Base-by-base conservation (phyloP, 2,329 filamentous ascomycete species). In the Pseudonectria buxi region DNA sequence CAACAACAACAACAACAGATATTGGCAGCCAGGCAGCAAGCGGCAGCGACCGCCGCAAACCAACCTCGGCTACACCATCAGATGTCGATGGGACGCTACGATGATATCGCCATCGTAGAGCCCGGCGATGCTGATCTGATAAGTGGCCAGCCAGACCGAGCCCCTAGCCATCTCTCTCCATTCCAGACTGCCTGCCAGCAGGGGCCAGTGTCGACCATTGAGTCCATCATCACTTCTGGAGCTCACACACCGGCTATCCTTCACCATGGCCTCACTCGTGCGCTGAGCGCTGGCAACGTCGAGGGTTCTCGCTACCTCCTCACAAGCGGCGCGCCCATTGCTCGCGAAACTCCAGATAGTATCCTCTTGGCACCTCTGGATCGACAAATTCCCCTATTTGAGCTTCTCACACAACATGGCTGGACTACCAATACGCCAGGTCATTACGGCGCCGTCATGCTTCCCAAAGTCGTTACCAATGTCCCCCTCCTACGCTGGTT, bases 401-500 rank as follows among this genome's bases (percentile, higher is more conserved):
- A 47, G 10, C 14, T 33, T 7, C 28, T 50, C 7, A 11, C 14
- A 0, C 9, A 37, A 6, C 26, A 49, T n/a, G 41, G 41, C 14
- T 50, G 47, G 47, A 39, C 18, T 0, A 32, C 36, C 1, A 50
- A 49, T 5, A 40, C 30, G 0, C 41, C 39, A 1, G 35, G 44
- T 0, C 39, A 28, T 13, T 47, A 47, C 16, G 46, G 44, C 1
- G 40, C 37, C 4, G 37, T 42, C 2, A 13, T 49, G 0, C 47
- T 50, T 4, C 41, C 41, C 0, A 26, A 16, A 2, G 15, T 49
- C 10, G 31, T 50, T 3, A 26, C 35, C 2, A 32, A 49, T 2
- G 26, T 15, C 12, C 3, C 4, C 6, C 36, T 50, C 3, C 28
- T 50, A 6, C 24, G 38, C 7, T 51, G 48, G 47, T 51, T 51